Percentiles rank a stretch among this genome's conserved stretches.
These are phyloP conservation scores for Ananas comosus DNA, from an alignment of 176 grass and related monocot species.

Conservation along the genomic window DNA sequence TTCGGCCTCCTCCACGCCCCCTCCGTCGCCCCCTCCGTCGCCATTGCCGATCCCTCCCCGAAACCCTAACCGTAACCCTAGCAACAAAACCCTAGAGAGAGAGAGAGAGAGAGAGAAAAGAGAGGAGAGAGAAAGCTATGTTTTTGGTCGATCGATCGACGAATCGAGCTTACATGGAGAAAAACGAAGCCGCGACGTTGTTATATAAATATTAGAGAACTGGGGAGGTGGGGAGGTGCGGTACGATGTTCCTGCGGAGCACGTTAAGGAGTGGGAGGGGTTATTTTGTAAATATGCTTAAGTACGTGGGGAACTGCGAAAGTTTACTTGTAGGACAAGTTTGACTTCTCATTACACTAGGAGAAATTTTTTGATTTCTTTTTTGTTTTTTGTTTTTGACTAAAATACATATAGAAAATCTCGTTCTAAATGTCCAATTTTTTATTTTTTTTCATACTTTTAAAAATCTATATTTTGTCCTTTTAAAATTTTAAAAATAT, in stretches of 20 bases:
- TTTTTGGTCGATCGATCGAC: background rate
- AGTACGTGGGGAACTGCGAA: background rate
- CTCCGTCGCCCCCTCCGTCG: too few species aligned
- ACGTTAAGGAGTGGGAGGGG: background rate
- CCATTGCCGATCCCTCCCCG: too few species aligned
- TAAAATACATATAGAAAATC: too few species aligned
- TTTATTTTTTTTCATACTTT: too few species aligned
- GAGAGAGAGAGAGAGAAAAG: background rate
- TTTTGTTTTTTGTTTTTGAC: too few species aligned
- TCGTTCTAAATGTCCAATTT: too few species aligned
- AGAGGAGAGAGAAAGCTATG: background rate
- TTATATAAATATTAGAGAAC: background rate
- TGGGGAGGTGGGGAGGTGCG: background rate
- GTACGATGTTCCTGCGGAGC: background rate
- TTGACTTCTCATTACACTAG: too few species aligned
- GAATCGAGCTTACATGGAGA: background rate
- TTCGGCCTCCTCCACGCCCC: background rate
- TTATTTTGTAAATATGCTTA: background rate
- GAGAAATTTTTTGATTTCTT: too few species aligned
- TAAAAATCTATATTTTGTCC: too few species aligned
- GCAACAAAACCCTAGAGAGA: background rate
- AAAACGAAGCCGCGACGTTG: background rate
- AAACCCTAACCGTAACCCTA: background rate
- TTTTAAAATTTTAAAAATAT: too few species aligned
- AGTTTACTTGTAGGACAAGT: too few species aligned